Evolutionary conservation across 2,329 filamentous ascomycete genomes (phyloP).

Genomic region (Ceratocystis harringtonii): DNA sequence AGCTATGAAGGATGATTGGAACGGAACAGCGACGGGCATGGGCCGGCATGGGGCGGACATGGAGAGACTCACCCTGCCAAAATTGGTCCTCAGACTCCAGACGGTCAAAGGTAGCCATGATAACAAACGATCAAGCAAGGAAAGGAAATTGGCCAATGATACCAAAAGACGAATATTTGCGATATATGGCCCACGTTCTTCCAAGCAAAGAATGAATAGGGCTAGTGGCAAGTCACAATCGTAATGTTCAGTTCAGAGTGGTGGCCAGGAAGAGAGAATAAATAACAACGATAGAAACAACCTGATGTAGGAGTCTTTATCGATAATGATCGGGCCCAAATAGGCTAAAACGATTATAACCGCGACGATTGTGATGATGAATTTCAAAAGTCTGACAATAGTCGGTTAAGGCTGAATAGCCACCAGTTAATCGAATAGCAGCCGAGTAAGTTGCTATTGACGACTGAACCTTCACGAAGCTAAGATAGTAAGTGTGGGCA

Average conservation of each 20-base stretch:
- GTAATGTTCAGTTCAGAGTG: neutral
- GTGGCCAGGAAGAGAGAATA: neutral
- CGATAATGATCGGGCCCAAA: neutral
- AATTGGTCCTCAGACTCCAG: slow-evolving; percentile 55
- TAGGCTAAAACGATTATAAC: neutral
- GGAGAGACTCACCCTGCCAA: slow-evolving; percentile 55
- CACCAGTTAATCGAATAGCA: no score
- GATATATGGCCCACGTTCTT: neutral
- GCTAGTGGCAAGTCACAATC: neutral
- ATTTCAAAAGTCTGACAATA: neutral
- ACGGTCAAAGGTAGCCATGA: slow-evolving; percentile 14
- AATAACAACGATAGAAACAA: neutral
- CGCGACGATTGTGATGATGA: neutral
- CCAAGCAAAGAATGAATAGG: neutral
- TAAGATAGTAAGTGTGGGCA: no score
- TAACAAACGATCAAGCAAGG: neutral
- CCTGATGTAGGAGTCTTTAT: neutral
- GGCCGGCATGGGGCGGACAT: neutral
- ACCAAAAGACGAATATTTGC: neutral
- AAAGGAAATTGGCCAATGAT: neutral
- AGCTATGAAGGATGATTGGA: neutral
- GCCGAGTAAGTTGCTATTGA: no score
- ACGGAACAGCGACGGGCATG: no score
- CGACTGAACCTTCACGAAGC: no score
- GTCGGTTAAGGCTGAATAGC: neutral